Evolutionary conservation across 2,329 filamentous ascomycete genomes (phyloP).

Genomic region (Colletotrichum sp.): DNA sequence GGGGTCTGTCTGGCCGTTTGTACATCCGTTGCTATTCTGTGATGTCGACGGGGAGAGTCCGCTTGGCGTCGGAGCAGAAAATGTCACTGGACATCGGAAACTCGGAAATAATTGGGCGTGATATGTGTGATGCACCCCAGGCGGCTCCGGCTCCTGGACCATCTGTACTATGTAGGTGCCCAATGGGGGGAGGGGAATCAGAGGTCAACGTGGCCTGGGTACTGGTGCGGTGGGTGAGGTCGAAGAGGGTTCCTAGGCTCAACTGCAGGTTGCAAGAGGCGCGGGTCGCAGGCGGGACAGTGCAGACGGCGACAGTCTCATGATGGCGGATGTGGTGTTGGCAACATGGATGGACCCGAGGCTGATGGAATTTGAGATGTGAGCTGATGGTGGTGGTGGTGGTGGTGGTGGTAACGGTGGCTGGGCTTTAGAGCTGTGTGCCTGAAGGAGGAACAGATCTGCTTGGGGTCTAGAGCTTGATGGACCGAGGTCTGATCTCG

Average conservation of each 20-base stretch:
- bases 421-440: neutral
- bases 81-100: neutral
- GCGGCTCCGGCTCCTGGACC: neutral
- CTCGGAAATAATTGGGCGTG: neutral
- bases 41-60: neutral
- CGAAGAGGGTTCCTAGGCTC: neutral
- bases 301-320: neutral
- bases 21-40: neutral
- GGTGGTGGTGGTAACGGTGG: neutral
- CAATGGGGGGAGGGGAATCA: neutral
- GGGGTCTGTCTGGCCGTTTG: neutral
- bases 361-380: neutral
- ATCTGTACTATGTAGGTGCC: neutral
- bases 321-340: neutral
- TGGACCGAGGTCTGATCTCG: slow-evolving; percentile 4
- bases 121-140: neutral
- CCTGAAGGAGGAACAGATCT: slow-evolving; percentile 4
- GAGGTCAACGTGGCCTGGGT: neutral
- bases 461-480: slow-evolving; percentile 2
- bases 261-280: neutral
- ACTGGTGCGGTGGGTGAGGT: neutral
- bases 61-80: neutral
- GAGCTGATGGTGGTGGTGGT: neutral
- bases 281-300: neutral
- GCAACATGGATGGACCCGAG: neutral